These are phyloP conservation scores for Penicillium sclerotiorum DNA, from an alignment of 2,329 filamentous ascomycete species.

Conservation along the genomic window DNA sequence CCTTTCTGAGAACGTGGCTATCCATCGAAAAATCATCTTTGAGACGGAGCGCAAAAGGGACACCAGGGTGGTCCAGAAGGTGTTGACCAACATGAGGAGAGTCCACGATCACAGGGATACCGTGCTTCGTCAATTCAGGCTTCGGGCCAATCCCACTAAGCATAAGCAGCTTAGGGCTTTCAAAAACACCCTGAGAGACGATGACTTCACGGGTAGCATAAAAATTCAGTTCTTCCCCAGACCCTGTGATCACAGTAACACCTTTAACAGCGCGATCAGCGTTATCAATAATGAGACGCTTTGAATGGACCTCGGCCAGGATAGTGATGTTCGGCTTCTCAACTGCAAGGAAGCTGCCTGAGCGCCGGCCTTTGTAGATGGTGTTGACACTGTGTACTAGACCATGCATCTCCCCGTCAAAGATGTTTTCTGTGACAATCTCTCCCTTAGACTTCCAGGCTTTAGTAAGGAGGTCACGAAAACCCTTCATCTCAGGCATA, in stretches of 20 bases:
- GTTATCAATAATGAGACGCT: constrained; percentile 58
- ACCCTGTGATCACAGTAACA: constrained; percentile 49
- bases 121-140: constrained; percentile 23
- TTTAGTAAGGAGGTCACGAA: constrained; percentile 47
- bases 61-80: constrained; percentile 40
- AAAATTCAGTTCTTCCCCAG: constrained; percentile 49
- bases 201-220: constrained; percentile 54
- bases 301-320: constrained; percentile 52
- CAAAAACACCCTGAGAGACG: constrained; percentile 54
- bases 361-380: constrained; percentile 61
- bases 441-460: constrained; percentile 60
- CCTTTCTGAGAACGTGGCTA: constrained; percentile 40
- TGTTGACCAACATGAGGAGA: constrained; percentile 31
- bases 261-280: constrained; percentile 46
- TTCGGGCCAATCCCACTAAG: constrained; percentile 51
- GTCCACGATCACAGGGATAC: constrained; percentile 35
- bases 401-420: constrained; percentile 58
- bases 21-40: constrained; percentile 47
- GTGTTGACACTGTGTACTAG: constrained; percentile 57
- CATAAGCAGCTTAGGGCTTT: constrained; percentile 56
- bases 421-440: constrained; percentile 57
- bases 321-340: constrained; percentile 61
- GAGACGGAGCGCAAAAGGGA: constrained; percentile 44
- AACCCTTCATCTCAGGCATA: constrained; percentile 55
- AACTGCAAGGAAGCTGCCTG: constrained; percentile 56